Percentiles rank a stretch among this genome's conserved stretches.
phyloP scores from a whole-genome alignment of 2,329 filamentous ascomycete species.

The Periconia macrospinosa region DNA sequence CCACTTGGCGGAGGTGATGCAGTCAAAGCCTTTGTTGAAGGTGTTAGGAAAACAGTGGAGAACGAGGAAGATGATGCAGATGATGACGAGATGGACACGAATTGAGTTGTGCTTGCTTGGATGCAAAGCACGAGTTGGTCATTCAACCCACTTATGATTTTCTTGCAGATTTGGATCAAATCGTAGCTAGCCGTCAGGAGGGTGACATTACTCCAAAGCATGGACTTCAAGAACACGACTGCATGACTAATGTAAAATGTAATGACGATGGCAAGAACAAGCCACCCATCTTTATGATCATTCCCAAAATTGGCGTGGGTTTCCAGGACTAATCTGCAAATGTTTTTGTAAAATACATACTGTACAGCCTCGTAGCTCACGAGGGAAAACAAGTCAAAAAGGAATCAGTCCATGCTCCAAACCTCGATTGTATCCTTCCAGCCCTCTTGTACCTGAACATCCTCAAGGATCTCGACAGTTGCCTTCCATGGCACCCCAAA shows the following conservation, averaged over 20 bases:
- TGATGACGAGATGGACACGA: slow-evolving; percentile 3
- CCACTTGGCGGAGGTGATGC: slow-evolving; percentile 87
- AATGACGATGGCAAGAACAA: neutral
- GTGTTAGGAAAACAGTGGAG: slow-evolving; percentile 77
- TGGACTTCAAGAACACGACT: neutral
- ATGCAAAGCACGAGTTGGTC: neutral
- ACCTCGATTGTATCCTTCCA: slow-evolving; percentile 27
- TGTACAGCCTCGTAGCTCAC: neutral
- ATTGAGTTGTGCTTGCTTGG: neutral
- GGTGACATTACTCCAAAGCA: neutral
- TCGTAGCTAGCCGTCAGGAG: neutral
- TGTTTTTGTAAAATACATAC: neutral
- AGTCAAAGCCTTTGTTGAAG: slow-evolving; percentile 87
- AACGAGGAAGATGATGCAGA: slow-evolving; percentile 40
- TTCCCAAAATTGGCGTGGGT: neutral
- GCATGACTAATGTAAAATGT: neutral
- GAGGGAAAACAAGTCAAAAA: neutral
- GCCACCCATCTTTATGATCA: neutral
- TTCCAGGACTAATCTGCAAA: neutral
- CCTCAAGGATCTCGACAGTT: slow-evolving; percentile 48
- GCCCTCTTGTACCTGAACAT: slow-evolving; percentile 23
- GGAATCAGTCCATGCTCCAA: slow-evolving; percentile 17
- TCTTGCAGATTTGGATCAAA: neutral
- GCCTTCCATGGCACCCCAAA: slow-evolving; percentile 59
- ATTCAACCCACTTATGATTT: neutral